Base-by-base conservation (phyloP, 2,329 filamentous ascomycete genomes). In the Diplodia mutila region DNA sequence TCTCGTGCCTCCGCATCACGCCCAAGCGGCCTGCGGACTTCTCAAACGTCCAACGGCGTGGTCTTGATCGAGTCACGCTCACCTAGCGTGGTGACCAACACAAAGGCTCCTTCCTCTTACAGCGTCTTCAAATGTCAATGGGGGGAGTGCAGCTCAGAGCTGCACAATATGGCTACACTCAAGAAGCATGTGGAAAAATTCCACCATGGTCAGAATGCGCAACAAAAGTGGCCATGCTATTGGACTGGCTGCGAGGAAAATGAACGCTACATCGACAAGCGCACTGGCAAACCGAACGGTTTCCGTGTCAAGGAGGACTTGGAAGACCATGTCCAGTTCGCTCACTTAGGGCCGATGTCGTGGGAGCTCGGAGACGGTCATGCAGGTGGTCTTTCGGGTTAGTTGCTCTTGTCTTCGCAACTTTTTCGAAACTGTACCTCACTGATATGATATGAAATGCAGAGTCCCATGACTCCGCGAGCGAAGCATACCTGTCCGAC, bases 91-190 rank as follows among this genome's bases (percentile, higher is more conserved):
- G 68, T 71, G 8, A 69, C 70, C 42, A 70, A 4, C 48, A 59
- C 18, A 2, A 49, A 67, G n/a, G n/a, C 37, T n/a, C 37, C 37
- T 18, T 48, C 39, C 3, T 54, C 37, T 34, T 82, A 80, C 67
- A 78, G 80, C 61, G 80, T 85, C 6, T 90, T 83, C 73, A 80
- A 81, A 66, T 91, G 89, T 75, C 75, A 79, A 51, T 90, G 88
- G 88, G 76, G 82, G 63, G 75, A 78, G 1, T 91, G 89, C 73
- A 75, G 76, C 3, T 83, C 85, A 0, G 82, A 88, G 70, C 77
- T 90, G 5, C 88, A 90, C 75, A 90, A 89, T 70, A 75, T 90
- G 16, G 83, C 85, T 9, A 86, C 85, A 0, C 77, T 90, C 6
- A 83, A 84, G 69, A 86, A 85, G 67, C 89, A 91, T 73, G 76